These are phyloP conservation scores for Tulasnella sp. DNA, from an alignment of 768 basidiomycete genomes.

Conservation along the genomic window DNA sequence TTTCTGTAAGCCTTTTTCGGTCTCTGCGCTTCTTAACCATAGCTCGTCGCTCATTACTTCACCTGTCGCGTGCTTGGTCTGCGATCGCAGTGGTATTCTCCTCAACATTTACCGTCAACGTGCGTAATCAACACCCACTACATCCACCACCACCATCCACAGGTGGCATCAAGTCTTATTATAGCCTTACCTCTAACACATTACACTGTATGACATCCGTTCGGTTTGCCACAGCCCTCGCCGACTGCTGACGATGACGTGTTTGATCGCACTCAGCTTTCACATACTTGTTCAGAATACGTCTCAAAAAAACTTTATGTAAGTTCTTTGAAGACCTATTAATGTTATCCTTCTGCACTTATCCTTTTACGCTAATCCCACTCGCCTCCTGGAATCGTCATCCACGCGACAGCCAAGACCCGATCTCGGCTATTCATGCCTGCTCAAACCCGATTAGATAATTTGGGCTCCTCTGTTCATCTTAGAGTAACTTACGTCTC, in stretches of 20 bases:
- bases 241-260: neutral
- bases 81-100: neutral
- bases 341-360: too few relatives aligned
- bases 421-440: neutral
- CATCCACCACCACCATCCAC: neutral
- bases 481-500: neutral
- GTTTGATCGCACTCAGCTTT: neutral
- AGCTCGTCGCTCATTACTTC: neutral
- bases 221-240: neutral
- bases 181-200: neutral
- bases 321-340: neutral
- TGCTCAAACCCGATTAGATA: too few relatives aligned
- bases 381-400: too few relatives aligned
- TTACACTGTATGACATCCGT: neutral
- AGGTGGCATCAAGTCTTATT: neutral
- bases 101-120: neutral
- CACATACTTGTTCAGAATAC: neutral
- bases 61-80: neutral
- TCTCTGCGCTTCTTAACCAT: neutral
- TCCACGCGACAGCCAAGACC: too few relatives aligned
- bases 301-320: neutral
- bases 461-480: too few relatives aligned
- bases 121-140: neutral
- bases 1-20: neutral
- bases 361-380: too few relatives aligned